Percentiles rank a stretch among this genome's conserved stretches.
phyloP scores from a whole-genome alignment of 2,329 filamentous ascomycete genomes.

The Byssochlamys sp. region DNA sequence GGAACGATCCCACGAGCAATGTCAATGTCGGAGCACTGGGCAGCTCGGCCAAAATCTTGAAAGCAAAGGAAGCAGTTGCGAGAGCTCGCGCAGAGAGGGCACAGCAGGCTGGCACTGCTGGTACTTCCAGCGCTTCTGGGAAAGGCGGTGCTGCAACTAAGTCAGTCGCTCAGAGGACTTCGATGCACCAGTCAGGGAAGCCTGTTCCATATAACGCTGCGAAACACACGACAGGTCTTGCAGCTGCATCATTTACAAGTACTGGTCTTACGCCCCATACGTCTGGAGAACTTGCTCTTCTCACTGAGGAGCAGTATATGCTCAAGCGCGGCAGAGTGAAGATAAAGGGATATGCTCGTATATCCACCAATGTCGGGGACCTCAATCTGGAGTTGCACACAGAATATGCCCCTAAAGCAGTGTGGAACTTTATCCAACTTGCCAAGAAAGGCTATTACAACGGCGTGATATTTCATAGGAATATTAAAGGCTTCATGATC shows the following conservation, averaged over 20 bases:
- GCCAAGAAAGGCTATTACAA: constrained; percentile 85
- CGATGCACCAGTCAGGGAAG: constrained; percentile 21
- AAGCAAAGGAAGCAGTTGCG: constrained; percentile 87
- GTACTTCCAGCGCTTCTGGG: constrained; percentile 16
- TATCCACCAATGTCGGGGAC: constrained; percentile 75
- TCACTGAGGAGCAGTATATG: constrained; percentile 95
- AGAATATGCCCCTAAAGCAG: constrained; percentile 81
- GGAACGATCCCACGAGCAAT: constrained; percentile 47
- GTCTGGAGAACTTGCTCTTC: constrained; percentile 70
- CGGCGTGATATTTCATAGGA: constrained; percentile 76
- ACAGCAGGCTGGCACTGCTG: constrained; percentile 48
- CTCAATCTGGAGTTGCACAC: constrained; percentile 82
- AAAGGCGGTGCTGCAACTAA: constrained; percentile 12
- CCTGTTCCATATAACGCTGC: constrained; percentile 68
- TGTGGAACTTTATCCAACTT: constrained; percentile 91
- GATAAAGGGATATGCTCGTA: constrained; percentile 79
- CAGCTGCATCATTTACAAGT: constrained; percentile 88
- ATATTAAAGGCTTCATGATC: constrained; percentile 94
- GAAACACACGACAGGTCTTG: constrained; percentile 77
- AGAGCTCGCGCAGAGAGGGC: constrained; percentile 69
- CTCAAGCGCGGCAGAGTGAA: constrained; percentile 81
- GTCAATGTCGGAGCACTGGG: constrained; percentile 77
- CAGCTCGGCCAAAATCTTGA: constrained; percentile 69
- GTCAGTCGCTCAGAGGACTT: constrained; percentile 13
- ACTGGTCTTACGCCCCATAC: constrained; percentile 90